Percentiles rank a stretch among this genome's conserved stretches.
Evolutionary conservation across 164 flowering plant genomes (phyloP).

Genomic region (Vitis amurensis): DNA sequence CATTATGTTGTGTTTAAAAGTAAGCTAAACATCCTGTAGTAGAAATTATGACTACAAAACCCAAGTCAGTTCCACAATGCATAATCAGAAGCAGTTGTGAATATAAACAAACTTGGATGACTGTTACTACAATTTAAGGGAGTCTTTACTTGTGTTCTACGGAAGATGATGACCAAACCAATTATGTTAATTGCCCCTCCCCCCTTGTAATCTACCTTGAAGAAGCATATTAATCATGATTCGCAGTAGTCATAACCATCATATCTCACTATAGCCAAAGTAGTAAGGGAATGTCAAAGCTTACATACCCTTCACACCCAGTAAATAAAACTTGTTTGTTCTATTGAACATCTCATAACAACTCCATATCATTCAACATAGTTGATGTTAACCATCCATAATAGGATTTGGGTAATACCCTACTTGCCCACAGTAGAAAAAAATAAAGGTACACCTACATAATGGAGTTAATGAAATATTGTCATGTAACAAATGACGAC

Average conservation of each 20-base stretch:
- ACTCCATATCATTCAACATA: constrained; percentile 68
- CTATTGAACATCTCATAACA: constrained; percentile 49
- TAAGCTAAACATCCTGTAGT: too few species aligned
- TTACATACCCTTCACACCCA: constrained; percentile 66
- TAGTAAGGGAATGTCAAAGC: background rate
- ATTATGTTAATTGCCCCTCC: constrained; percentile 56
- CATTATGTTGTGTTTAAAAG: too few species aligned
- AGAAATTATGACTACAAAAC: too few species aligned
- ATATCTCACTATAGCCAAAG: too few species aligned
- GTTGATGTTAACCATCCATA: constrained; percentile 52
- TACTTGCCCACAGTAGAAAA: constrained; percentile 16
- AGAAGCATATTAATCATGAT: constrained; percentile 64
- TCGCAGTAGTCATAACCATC: background rate
- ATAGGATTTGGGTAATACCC: constrained; percentile 69
- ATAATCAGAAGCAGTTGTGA: too few species aligned
- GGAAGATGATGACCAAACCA: constrained; percentile 84
- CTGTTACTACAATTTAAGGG: too few species aligned
- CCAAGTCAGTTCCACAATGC: too few species aligned
- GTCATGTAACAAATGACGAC: too few species aligned
- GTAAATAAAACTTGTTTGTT: constrained; percentile 53
- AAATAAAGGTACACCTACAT: background rate
- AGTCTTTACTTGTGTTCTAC: constrained; percentile 77
- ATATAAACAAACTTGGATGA: too few species aligned
- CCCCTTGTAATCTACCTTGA: constrained; percentile 57
- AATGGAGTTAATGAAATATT: background rate